phyloP scores from a whole-genome alignment of 116 monocot genomes.

The Iris pallida region DNA sequence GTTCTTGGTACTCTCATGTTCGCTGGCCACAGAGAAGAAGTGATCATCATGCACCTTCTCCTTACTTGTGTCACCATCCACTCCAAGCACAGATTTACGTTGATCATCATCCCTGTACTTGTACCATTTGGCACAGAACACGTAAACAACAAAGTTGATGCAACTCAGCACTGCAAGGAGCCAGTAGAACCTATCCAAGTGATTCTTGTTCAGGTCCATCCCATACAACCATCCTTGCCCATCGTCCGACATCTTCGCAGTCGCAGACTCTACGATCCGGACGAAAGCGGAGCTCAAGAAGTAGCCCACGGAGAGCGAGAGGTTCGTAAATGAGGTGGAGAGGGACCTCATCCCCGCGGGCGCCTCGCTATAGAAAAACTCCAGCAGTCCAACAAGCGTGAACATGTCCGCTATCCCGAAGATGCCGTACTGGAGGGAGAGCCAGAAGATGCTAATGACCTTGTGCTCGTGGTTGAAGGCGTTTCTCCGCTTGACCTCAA shows the following conservation, averaged over 20 bases:
- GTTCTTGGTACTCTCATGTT: no score
- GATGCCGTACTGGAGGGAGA: conserved; percentile 19
- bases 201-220: not conserved
- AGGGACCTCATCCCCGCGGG: conserved; percentile 18
- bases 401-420: conserved; percentile 27
- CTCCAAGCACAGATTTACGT: no score
- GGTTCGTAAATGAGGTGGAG: conserved; percentile 9
- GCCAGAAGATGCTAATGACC: conserved; percentile 17
- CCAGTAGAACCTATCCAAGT: conserved; percentile 20
- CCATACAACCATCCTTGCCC: conserved; percentile 19
- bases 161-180: not conserved
- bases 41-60: no score
- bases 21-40: no score
- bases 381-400: conserved; percentile 17
- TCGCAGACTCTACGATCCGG: not conserved
- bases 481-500: conserved; percentile 16
- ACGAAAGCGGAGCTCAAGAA: conserved; percentile 20
- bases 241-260: not conserved
- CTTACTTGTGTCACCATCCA: no score
- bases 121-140: conserved; percentile 7
- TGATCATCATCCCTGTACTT: conserved; percentile 1
- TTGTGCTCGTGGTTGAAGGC: conserved; percentile 1
- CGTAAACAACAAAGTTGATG: conserved; percentile 7
- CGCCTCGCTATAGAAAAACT: conserved; percentile 28
- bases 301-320: conserved; percentile 11